A percentile compares a stretch with the other conserved stretches of the same genome.
phyloP scores from a whole-genome alignment of 305 asterid genomes.

The Solanum aculeatissimum region DNA sequence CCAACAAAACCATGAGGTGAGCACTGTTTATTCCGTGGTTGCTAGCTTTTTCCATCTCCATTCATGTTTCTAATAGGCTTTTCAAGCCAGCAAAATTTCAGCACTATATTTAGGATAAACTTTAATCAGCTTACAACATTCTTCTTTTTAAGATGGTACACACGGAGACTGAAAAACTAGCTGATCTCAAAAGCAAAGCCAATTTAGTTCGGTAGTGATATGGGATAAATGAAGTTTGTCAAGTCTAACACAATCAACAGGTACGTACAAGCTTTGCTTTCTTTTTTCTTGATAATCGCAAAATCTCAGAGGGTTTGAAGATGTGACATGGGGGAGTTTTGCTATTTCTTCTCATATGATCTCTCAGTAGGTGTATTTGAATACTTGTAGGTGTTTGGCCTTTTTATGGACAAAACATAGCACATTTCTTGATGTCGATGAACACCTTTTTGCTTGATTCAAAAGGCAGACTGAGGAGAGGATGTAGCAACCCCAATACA shows the following conservation, averaged over 20 bases:
- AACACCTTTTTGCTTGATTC: constrained; percentile 5
- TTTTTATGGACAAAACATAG: constrained; percentile 8
- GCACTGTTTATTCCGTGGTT: background rate
- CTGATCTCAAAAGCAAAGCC: constrained; percentile 20
- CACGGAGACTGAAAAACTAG: constrained; percentile 20
- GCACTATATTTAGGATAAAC: background rate
- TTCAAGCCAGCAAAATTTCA: background rate
- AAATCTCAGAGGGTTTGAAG: background rate
- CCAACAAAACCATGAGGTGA: constrained; percentile 58
- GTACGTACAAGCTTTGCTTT: constrained; percentile 27
- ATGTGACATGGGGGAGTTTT: background rate
- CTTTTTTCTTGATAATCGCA: background rate
- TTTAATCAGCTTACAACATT: background rate
- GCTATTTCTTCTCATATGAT: background rate
- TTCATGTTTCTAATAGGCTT: background rate
- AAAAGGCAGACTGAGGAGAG: background rate
- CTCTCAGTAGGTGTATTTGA: background rate
- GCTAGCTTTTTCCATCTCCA: background rate
- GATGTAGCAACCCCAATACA: background rate
- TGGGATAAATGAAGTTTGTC: constrained; percentile 15
- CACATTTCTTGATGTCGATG: background rate
- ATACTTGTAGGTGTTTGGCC: constrained; percentile 38
- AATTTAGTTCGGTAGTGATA: constrained; percentile 11
- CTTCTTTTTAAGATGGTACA: constrained; percentile 26
- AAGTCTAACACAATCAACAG: constrained; percentile 20